Evolutionary conservation across 768 basidiomycete genomes (phyloP).

Genomic region (Pleurotus cornucopiae): DNA sequence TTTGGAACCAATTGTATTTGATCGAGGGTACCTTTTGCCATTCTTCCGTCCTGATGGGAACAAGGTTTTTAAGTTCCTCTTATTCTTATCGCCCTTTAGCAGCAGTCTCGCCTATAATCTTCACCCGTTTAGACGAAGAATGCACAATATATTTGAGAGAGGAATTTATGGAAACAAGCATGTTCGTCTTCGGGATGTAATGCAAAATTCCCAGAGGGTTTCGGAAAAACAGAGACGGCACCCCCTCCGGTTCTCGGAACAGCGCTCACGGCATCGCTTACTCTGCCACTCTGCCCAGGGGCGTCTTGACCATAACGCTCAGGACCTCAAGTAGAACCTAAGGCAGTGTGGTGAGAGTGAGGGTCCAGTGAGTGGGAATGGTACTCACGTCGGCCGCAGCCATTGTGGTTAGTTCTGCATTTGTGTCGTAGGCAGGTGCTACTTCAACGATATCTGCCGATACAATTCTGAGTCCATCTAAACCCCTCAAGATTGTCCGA

Average conservation of each 20-base stretch:
- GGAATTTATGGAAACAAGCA: too few species aligned
- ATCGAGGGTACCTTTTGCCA: too few species aligned
- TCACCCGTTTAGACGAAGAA: too few species aligned
- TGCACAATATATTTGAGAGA: too few species aligned
- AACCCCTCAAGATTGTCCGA: constrained; percentile 68
- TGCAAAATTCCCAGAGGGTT: too few species aligned
- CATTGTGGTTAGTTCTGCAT: constrained; percentile 30
- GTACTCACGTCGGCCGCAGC: constrained; percentile 36
- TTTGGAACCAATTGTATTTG: too few species aligned
- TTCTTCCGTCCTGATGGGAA: not conserved
- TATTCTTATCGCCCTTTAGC: too few species aligned
- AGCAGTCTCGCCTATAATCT: too few species aligned
- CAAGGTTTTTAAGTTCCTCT: not conserved
- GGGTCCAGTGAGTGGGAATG: not conserved
- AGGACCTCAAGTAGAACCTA: constrained; percentile 73
- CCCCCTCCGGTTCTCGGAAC: too few species aligned
- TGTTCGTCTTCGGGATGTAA: too few species aligned
- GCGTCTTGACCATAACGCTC: constrained; percentile 78
- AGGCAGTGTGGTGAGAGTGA: not conserved
- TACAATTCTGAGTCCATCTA: constrained; percentile 73
- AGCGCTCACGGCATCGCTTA: not conserved
- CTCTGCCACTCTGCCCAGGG: constrained; percentile 53
- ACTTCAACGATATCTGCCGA: constrained; percentile 85
- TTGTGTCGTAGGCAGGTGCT: constrained; percentile 72
- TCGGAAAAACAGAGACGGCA: too few species aligned